Conservation (phyloP, 2,329 filamentous ascomycete genomes). For the Exophiala dermatitidis region DNA sequence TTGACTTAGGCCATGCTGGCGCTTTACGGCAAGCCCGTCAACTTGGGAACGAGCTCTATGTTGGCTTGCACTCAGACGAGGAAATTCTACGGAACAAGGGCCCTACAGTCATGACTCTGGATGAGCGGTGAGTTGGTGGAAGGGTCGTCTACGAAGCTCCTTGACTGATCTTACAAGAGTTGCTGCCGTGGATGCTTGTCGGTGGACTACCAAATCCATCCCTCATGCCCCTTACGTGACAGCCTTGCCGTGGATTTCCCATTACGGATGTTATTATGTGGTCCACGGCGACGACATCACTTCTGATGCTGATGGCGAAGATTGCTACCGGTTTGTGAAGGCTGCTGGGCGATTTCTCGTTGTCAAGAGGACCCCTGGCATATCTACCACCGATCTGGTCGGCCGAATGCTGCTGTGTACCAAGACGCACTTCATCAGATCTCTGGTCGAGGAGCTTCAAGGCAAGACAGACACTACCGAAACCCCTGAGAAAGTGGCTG, state of each 20-base stretch:
- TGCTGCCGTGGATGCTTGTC: slow-evolving; percentile 85
- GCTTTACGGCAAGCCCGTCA: slow-evolving; percentile 94
- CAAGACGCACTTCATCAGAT: slow-evolving; percentile 85
- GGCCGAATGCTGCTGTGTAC: slow-evolving; percentile 96
- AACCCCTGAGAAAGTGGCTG: slow-evolving; percentile 56
- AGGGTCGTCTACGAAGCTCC: slow-evolving; percentile 22
- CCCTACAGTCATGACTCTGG: slow-evolving; percentile 90
- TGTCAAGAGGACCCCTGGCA: slow-evolving; percentile 90
- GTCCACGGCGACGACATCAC: slow-evolving; percentile 97
- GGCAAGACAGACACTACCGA: slow-evolving; percentile 68
- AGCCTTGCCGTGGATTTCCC: slow-evolving; percentile 82
- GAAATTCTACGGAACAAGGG: slow-evolving; percentile 95
- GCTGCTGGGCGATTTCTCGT: slow-evolving; percentile 89
- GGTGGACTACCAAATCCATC: slow-evolving; percentile 82
- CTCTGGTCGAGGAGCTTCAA: slow-evolving; percentile 59
- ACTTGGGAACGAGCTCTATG: slow-evolving; percentile 78
- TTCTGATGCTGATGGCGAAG: slow-evolving; percentile 83
- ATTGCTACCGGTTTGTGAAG: slow-evolving; percentile 98
- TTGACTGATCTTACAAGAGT: slow-evolving; percentile 46
- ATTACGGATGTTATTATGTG: slow-evolving; percentile 92
- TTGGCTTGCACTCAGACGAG: slow-evolving; percentile 93
- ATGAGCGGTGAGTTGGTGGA: slow-evolving; percentile 57
- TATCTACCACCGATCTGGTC: slow-evolving; percentile 96
- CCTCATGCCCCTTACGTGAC: slow-evolving; percentile 91
- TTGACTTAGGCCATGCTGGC: slow-evolving; percentile 70